phyloP scores from a whole-genome alignment of 1,139 yeast genomes.

The Blastobotrys capitulatus region DNA sequence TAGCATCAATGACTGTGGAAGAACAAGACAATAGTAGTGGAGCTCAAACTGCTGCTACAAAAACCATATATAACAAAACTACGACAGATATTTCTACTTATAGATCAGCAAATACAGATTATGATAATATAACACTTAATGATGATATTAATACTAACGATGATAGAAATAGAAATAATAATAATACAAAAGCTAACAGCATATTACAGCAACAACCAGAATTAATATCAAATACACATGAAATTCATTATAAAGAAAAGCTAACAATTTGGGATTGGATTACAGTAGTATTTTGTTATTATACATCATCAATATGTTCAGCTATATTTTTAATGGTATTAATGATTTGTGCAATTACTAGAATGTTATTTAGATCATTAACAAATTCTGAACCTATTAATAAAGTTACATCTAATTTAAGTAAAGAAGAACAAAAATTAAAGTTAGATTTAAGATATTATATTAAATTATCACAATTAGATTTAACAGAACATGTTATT shows the following conservation, averaged over 20 bases:
- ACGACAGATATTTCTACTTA: too few species aligned
- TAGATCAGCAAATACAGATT: too few species aligned
- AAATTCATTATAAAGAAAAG: neutral
- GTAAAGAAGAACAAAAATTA: conserved; percentile 32
- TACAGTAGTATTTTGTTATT: conserved; percentile 17
- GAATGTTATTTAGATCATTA: neutral
- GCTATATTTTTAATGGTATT: conserved; percentile 29
- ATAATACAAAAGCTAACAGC: neutral
- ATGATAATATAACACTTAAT: too few species aligned
- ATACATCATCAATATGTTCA: conserved; percentile 28
- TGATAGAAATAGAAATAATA: neutral
- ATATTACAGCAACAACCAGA: neutral
- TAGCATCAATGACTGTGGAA: neutral
- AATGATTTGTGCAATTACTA: conserved; percentile 29
- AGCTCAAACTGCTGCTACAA: too few species aligned
- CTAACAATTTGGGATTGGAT: neutral
- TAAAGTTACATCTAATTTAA: neutral
- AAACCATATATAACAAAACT: too few species aligned
- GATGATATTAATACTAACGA: too few species aligned
- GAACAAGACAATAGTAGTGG: neutral
- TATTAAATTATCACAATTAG: conserved; percentile 53
- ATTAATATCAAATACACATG: neutral
- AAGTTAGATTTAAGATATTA: conserved; percentile 58
- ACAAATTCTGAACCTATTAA: neutral
- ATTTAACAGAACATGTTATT: conserved; percentile 52